Conservation (phyloP, 345 rosid species). For the Pugionium dolabratum region DNA sequence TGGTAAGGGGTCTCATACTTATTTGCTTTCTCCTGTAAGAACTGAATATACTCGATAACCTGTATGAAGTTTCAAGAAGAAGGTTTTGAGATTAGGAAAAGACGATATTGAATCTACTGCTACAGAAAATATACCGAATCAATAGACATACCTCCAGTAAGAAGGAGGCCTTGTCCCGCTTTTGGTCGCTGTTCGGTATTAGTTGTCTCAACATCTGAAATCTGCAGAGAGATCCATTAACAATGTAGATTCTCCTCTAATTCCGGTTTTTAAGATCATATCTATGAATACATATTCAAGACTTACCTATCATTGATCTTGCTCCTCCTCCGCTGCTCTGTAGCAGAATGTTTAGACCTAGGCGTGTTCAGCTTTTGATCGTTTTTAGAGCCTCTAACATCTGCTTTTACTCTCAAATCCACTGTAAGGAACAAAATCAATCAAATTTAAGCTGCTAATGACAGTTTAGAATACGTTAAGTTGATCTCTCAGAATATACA, state of each 20-base stretch:
- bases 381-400: conserved; percentile 52
- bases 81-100: not conserved
- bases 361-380: conserved; percentile 90
- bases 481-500: not conserved
- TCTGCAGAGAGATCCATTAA: conserved; percentile 46
- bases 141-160: conserved; percentile 73
- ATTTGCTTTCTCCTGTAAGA: conserved; percentile 77
- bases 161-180: conserved; percentile 95
- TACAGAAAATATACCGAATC: not conserved
- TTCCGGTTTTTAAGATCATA: conserved; percentile 2
- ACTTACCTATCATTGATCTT: conserved; percentile 91
- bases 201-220: conserved; percentile 87
- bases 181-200: conserved; percentile 89
- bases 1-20: conserved; percentile 67
- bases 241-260: not conserved
- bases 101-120: not conserved
- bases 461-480: not conserved
- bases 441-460: conserved; percentile 16
- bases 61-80: conserved; percentile 34
- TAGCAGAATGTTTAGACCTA: conserved; percentile 96
- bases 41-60: conserved; percentile 94
- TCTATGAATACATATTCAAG: not conserved
- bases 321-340: conserved; percentile 97
- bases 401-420: conserved; percentile 66
- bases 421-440: conserved; percentile 38